These are phyloP conservation scores for Ophiostoma angusticollis DNA, from an alignment of 2,329 filamentous ascomycete genomes.

Conservation along the genomic window DNA sequence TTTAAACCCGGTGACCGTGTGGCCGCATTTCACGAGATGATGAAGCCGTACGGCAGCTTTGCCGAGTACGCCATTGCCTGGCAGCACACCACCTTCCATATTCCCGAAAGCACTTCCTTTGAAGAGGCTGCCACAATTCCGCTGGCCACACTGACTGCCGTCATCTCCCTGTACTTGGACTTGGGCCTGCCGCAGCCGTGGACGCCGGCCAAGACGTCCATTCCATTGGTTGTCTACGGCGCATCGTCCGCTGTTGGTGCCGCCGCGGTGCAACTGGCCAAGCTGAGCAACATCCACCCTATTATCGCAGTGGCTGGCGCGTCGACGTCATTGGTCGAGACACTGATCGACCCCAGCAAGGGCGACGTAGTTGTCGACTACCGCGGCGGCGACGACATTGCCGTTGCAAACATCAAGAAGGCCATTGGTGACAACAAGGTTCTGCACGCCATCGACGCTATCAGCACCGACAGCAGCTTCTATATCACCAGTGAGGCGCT, in stretches of 20 bases:
- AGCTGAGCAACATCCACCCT: slow-evolving; percentile 36
- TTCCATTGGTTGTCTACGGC: slow-evolving; percentile 29
- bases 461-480: slow-evolving; percentile 31
- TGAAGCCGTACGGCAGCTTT: slow-evolving; percentile 22
- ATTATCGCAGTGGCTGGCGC: slow-evolving; percentile 39
- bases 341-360: slow-evolving; percentile 30
- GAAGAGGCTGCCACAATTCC: slow-evolving; percentile 31
- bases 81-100: slow-evolving; percentile 28
- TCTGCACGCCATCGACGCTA: slow-evolving; percentile 27
- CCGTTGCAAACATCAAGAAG: slow-evolving; percentile 25
- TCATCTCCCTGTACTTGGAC: slow-evolving; percentile 24
- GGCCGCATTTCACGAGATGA: slow-evolving; percentile 36
- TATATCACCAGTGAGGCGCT: slow-evolving; percentile 26
- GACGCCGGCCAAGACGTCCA: slow-evolving; percentile 21
- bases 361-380: slow-evolving; percentile 45
- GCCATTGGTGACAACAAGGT: slow-evolving; percentile 22
- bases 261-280: slow-evolving; percentile 38
- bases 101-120: slow-evolving; percentile 24
- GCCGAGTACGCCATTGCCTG: slow-evolving; percentile 31
- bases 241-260: slow-evolving; percentile 36
- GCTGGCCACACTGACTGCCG: slow-evolving; percentile 30
- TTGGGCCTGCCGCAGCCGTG: slow-evolving; percentile 28
- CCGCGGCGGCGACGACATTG: slow-evolving; percentile 33
- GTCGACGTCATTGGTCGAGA: slow-evolving; percentile 30
- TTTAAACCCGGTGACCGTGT: slow-evolving; percentile 46